Evolutionary conservation across 2,329 filamentous ascomycete genomes (phyloP), one percentile per base, ranked within the genome.

Genomic region (Neospermospora avenae): DNA sequence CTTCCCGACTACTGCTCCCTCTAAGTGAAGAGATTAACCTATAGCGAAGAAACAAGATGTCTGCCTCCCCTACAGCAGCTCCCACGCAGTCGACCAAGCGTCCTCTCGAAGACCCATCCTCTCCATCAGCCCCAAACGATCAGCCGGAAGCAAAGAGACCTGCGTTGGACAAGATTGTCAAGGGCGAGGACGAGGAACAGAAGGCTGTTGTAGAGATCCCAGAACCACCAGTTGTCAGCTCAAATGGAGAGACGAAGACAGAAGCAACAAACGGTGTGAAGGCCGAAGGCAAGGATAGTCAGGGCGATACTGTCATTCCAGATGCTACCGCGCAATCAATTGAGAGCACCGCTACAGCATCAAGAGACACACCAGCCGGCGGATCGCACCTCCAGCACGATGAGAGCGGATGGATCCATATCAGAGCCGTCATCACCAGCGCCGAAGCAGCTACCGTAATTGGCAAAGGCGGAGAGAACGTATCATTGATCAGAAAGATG

Each of bases 391-490:
- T 81, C 79, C 72, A 86, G 49, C 88, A 95, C 69, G 95, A 99
- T 72, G 95, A 99, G 80, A 92, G 90, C 51, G 88, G 88, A 49
- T 99, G 95, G 93, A 93, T 99, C 68, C 95, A 99, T 74, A 90
- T 99, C 70, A 90, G 95, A 68, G 91, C 95, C 58, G 93, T 97
- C 70, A 99, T 99, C 70, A 96, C 93, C 55, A 99, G 93, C 76
- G 91, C 92, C 48, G 95, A 99, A 77, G 95, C 95, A 68, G 95
- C 95, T 41, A 99, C 95, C 52, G 91, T 97, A 67, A 99, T 99
- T 76, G 95, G 95, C 73, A 99, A 99, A 79, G 93, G 93, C 65
- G 95, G 95, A 74, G 95, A 99, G 81, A 99, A 99, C 73, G 95
- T 99, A 51, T 96, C 93, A 68, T 91, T 96, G 78, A 98, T 99